Base-by-base conservation (phyloP, 2,329 filamentous ascomycete genomes). In the Clonostachys byssicola region DNA sequence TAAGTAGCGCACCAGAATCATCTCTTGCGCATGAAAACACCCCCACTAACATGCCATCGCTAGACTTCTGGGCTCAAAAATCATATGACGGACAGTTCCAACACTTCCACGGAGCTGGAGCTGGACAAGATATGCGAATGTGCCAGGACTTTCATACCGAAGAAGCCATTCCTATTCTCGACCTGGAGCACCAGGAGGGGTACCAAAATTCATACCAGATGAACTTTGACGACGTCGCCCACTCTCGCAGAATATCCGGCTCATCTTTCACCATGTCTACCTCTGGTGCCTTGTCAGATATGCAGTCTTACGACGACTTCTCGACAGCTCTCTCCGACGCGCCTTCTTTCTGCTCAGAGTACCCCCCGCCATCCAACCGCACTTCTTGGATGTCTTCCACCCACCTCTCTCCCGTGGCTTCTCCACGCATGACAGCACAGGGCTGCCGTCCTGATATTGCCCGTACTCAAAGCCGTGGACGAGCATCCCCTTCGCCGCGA, bases 241-340 rank as follows among this genome's bases (percentile, higher is more conserved):
- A 79, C 52, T 72, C 76, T 42, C 76, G 85, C 49, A 78, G 84
- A 51, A 78, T 88, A 72, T 88, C 86, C 17, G 85, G 85, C 43
- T 88, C 86, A 3, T 88, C 86, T 2, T 87, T 88, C 58, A 86
- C 85, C 38, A 78, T 89, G 67, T 89, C 86, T 14, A 88, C 80
- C 1, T 78, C 78, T 40, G 78, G 83, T 18, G 75, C 74, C 18
- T 69, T 86, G 40, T 85, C 83, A 6, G 85, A 89, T 56, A 80
- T 88, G 62, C 76, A 83, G 44, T 82, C 83, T 5, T 88, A 86
- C 60, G 85, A 90, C 48, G 85, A 90, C 53, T 81, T 86, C 58
- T 83, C 85, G 14, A 71, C 84, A 20, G 74, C 80, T 18, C 64
- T 85, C 48, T 86, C 85, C 8, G 85, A 89, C 53, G 81, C 82